phyloP scores from a whole-genome alignment of 2,329 filamentous ascomycete genomes.

The Raffaelea arxii region DNA sequence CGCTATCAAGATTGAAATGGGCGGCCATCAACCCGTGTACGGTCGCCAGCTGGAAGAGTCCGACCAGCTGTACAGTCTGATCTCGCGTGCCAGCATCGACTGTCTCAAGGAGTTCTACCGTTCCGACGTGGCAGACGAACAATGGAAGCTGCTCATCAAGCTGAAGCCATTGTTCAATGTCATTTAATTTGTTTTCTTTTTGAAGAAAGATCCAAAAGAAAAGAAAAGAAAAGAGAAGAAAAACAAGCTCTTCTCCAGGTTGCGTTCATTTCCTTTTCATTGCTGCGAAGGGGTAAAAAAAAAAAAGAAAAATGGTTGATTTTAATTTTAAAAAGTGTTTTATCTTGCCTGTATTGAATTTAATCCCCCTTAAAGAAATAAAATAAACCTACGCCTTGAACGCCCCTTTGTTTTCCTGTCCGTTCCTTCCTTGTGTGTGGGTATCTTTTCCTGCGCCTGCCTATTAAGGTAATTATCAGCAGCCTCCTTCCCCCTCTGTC shows the following conservation, averaged over 20 bases:
- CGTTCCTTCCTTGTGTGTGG: not conserved
- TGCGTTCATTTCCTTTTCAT: no score
- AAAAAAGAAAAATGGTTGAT: not conserved
- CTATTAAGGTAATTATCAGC: no score
- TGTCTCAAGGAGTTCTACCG: constrained; percentile 94
- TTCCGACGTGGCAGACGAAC: constrained; percentile 76
- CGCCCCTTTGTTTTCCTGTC: not conserved
- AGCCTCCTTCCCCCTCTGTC: not conserved
- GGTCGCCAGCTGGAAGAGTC: constrained; percentile 90
- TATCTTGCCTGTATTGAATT: no score
- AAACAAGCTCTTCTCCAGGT: no score
- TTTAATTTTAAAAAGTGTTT: not conserved
- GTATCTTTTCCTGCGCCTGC: not conserved
- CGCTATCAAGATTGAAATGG: constrained; percentile 94
- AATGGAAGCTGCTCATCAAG: constrained; percentile 92
- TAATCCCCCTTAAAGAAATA: no score
- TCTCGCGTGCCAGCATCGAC: constrained; percentile 84
- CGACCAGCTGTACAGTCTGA: constrained; percentile 77
- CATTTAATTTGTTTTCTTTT: no score
- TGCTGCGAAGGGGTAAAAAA: not conserved
- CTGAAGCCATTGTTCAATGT: constrained; percentile 93
- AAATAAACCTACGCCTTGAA: no score
- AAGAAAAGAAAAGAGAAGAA: not conserved
- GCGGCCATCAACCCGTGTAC: constrained; percentile 83
- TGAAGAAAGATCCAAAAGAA: constrained; percentile 11